Base-by-base conservation (phyloP, 345 rosid species). In the Aquilaria sinensis region DNA sequence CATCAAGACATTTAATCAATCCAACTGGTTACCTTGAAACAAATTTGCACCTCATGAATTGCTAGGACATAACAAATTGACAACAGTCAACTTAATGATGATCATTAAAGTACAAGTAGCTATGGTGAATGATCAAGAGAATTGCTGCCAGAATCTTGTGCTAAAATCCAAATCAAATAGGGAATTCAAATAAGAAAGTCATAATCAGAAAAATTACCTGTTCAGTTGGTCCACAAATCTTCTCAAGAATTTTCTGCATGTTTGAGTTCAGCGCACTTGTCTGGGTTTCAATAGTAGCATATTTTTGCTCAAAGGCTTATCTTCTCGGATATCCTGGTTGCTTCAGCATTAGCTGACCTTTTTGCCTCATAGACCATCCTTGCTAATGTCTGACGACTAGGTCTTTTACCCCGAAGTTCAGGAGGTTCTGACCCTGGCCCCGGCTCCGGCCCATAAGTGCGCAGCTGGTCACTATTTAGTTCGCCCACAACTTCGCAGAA, bases 171-270 rank as follows among this genome's bases (percentile, higher is more conserved):
- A 23, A 23, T 23, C 23, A 23, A 23, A 37, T 37, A 37, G 43
- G 43, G 7, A 3, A 37, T 37, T 37, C 43, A 37, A 37, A 37
- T 37, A 3, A 3, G 7, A 37, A 37, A 37, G 43, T 37, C 5
- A 16, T 16, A 45, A 16, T 33, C 9, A 23, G 23, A 47, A 8
- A 23, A 10, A 15, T 23, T 59, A 59, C 63, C 62, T 47, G 62
- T 31, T 45, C 31, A 10, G 13, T 2, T 45, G 51, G 6, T 45
- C 51, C 62, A 59, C 62, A 50, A 46, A 59, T 7, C 14, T 47
- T 59, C 3, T 47, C 62, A 46, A 59, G 52, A 59, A 23, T 45
- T 59, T 59, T 59, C 37, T 46, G 34, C 62, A 59, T 59, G n/a
- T 6, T 57, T 12, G 61, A 34, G 45, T 47, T 37, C 48, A 57